Base-by-base conservation (phyloP, 2,329 filamentous ascomycete species). In the Colletotrichum acutatum region DNA sequence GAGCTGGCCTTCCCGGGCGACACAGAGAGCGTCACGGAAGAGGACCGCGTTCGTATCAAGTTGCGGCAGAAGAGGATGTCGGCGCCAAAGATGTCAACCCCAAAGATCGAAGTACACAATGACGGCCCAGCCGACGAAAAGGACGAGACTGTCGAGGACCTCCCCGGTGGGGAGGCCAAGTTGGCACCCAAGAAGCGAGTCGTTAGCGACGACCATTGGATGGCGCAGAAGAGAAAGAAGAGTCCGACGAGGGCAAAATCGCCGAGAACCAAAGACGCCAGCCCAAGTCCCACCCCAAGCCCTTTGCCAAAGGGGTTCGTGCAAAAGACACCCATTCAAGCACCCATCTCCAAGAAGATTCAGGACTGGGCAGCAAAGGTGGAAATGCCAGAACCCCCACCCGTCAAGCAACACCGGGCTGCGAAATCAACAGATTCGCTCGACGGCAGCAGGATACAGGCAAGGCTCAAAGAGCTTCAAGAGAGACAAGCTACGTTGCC, bases 161-260 rank as follows among this genome's bases (percentile, higher is more conserved):
- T 71, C 73, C 70, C 77, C 65, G 65, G 66, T 37, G 81, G 82
- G 61, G 52, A 74, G 79, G 77, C 87, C 83, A 79, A 90, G 65
- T 82, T 86, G 62, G 90, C 94, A 58, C 96, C 96, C 19, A 95
- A 94, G 84, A 98, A 97, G 87, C 91, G 95, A 75, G 94, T 98
- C 66, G 91, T 98, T 74, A 98, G 95, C 80, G 96, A 98, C 83
- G 93, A 94, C 67, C 94, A 98, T 83, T 98, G 96, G 94, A 90
- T 90, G 83, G 92, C 91, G 72, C 82, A 83, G 81, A 89, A 88
- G 74, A 87, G 86, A 72, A 88, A 86, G 73, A 87, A 85, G 71
- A 87, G 81, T 69, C 82, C 87, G 9, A 81, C 86, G 0, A 85
- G 83, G 22, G 66, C 70, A 72, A 84, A 82, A 73, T 79, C 80